A percentile compares a stretch with the other conserved stretches of the same genome.
Conservation (phyloP, 169 alveolate genomes). For the Cryptosporidium ubiquitum region DNA sequence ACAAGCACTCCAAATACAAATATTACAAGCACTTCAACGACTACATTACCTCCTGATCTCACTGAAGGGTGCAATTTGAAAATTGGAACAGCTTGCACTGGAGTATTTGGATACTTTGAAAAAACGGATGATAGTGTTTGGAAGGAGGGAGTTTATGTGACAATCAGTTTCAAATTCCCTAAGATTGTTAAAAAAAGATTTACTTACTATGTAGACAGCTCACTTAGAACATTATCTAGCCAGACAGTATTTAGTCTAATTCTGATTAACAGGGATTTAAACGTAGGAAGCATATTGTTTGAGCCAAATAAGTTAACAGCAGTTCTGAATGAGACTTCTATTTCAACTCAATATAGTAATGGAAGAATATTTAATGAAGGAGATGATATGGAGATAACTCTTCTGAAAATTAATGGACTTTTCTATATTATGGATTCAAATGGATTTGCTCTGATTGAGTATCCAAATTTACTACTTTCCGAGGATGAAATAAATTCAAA, state of each 20-base stretch:
- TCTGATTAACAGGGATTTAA: background rate
- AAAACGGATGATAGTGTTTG: background rate
- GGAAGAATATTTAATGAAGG: constrained; percentile 13
- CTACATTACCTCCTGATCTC: background rate
- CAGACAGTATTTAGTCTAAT: constrained; percentile 26
- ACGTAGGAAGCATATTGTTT: constrained; percentile 49
- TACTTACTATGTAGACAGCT: constrained; percentile 39
- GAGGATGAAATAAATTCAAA: constrained; percentile 42
- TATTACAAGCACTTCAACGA: background rate
- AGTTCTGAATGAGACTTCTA: background rate
- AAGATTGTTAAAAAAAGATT: constrained; percentile 21
- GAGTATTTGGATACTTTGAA: constrained; percentile 59
- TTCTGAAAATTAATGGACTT: constrained; percentile 27
- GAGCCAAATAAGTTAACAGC: constrained; percentile 13
- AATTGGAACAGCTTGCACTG: constrained; percentile 54
- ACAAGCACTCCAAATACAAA: background rate
- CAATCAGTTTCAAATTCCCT: constrained; percentile 25
- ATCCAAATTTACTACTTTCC: constrained; percentile 29
- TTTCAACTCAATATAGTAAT: constrained; percentile 39
- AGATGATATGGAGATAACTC: constrained; percentile 39
- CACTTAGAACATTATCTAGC: constrained; percentile 26
- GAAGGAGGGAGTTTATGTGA: constrained; percentile 52
- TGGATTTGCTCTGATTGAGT: constrained; percentile 51
- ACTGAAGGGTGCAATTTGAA: constrained; percentile 35
- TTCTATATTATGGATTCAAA: constrained; percentile 56